Base-by-base conservation (phyloP, 2,329 filamentous ascomycete species). In the Emergomyces orientalis region DNA sequence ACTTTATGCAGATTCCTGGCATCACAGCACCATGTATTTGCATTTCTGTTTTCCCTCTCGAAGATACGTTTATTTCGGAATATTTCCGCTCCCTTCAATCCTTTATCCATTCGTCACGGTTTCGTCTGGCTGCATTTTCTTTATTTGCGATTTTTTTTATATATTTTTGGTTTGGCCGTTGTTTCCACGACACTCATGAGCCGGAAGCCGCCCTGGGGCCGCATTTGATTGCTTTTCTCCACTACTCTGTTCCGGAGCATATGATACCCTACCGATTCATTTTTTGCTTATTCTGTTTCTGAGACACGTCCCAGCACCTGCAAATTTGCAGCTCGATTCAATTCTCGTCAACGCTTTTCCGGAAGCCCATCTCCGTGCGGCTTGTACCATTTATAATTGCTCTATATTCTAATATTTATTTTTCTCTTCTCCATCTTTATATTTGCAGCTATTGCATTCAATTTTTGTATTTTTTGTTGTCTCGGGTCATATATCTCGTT, bases 191-290 rank as follows among this genome's bases (percentile, higher is more conserved):
- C 41, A 32, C 41, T 34, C 41, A 37, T 59, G 41, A 45, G 41
- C 57, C 25, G 41, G 17, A 34, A 22, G 27, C 37, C 56, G 39
- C 14, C 19, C 14, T 32, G 9, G 17, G 27, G 1, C 19, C 39
- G 8, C 22, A n/a, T 34, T 30, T n/a, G 13, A 19, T 59, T 14
- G 27, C 17, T 17, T n/a, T 13, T 43, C 30, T 45, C 22, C 22
- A 32, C 11, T 47, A 49, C 22, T 34, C 27, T 45, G 9, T 47
- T 19, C 17, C 19, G 22, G 56, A 59, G 56, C 41, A 34, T 59
- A 32, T 59, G 57, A 59, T 59, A 59, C 57, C 57, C 57, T 49
- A 5, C 25, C 19, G 30, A 47, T 47, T 49, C 25, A 11, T 59
- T 14, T 13, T 47, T 45, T 45, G 13, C 19, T 59, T 47, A 19